Evolutionary conservation across 2,329 filamentous ascomycete species (phyloP), one percentile per base, ranked within the genome.

Genomic region (Berkeleyomyces rouxiae): DNA sequence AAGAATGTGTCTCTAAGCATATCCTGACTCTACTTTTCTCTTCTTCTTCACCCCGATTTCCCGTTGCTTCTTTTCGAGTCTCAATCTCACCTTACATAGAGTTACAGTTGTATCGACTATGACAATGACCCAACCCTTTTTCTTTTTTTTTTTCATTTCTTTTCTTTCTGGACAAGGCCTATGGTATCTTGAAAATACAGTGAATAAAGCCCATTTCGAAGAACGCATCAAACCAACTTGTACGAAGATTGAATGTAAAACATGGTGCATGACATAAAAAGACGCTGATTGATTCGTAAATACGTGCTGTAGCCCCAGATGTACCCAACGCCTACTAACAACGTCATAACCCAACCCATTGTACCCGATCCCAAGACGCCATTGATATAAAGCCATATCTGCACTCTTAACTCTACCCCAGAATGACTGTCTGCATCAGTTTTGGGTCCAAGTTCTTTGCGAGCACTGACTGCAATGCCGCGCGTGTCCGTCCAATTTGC

Each of bases 381-480:
- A 44, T 44, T 10, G 36, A 13, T 11, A 13, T 10, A 10, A 58
- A 10, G n/a, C 44, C n/a, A 33, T 61, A 4, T 23, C 31, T 55
- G 37, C 37, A 58, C 47, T 7, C 31, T 23, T 6, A 55, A 36
- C 40, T 3, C 39, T 61, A 71, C 43, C 76, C 77, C 66, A 81
- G 70, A 49, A 82, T 64, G 11, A 80, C 75, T 47, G 72, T 71
- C 62, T 81, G 79, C 63, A 79, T 78, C 65, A 74, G 70, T 43
- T 74, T 72, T 42, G 70, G 70, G 37, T 74, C 74, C 33, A 83
- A 68, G 64, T 79, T 74, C 53, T 72, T 70, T 43, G 76, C 72
- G 63, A 83, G 67, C 43, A 78, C 74, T 11, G 74, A 74, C 67
- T 78, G 77, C 61, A 83, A 67, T 3, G 78, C 75, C 1, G 79